These are phyloP conservation scores for Coniochaeta pulveracea DNA, from an alignment of 2,329 filamentous ascomycete genomes.

Conservation along the genomic window DNA sequence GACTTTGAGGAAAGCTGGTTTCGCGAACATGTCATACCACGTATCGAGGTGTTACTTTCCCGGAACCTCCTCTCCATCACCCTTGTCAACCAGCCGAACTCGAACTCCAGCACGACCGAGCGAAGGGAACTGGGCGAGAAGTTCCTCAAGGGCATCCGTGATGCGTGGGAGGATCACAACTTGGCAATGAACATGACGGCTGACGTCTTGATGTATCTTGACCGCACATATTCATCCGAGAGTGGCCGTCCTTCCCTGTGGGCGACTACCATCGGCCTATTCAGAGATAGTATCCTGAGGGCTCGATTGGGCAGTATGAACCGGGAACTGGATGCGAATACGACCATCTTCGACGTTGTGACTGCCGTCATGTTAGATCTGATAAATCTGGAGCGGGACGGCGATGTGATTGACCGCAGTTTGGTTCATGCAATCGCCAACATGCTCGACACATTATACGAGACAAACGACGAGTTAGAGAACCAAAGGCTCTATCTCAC, in stretches of 20 bases:
- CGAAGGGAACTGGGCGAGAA: slow-evolving; percentile 69
- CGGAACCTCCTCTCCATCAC: slow-evolving; percentile 50
- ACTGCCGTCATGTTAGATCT: slow-evolving; percentile 80
- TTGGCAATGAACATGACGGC: slow-evolving; percentile 93
- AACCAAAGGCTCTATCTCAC: slow-evolving; percentile 73
- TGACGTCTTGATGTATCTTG: slow-evolving; percentile 96
- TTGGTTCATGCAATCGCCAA: slow-evolving; percentile 73
- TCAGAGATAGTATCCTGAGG: slow-evolving; percentile 74
- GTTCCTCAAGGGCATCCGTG: slow-evolving; percentile 65
- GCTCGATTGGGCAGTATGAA: slow-evolving; percentile 36
- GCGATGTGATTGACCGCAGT: slow-evolving; percentile 75
- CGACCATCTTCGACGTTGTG: slow-evolving; percentile 59
- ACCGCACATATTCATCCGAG: slow-evolving; percentile 71
- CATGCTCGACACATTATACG: slow-evolving; percentile 85
- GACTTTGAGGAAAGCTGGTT: slow-evolving; percentile 78
- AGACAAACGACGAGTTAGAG: slow-evolving; percentile 67
- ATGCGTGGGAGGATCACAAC: slow-evolving; percentile 81
- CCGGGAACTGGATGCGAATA: slow-evolving; percentile 18
- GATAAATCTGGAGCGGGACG: slow-evolving; percentile 83
- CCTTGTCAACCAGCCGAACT: slow-evolving; percentile 42
- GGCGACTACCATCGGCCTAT: slow-evolving; percentile 73
- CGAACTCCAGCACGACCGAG: slow-evolving; percentile 64
- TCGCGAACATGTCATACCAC: slow-evolving; percentile 56
- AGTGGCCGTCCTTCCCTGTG: slow-evolving; percentile 66
- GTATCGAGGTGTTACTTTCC: slow-evolving; percentile 61